These are phyloP conservation scores for Colletotrichum scovillei DNA, from an alignment of 2,329 filamentous ascomycete species.

Conservation along the genomic window DNA sequence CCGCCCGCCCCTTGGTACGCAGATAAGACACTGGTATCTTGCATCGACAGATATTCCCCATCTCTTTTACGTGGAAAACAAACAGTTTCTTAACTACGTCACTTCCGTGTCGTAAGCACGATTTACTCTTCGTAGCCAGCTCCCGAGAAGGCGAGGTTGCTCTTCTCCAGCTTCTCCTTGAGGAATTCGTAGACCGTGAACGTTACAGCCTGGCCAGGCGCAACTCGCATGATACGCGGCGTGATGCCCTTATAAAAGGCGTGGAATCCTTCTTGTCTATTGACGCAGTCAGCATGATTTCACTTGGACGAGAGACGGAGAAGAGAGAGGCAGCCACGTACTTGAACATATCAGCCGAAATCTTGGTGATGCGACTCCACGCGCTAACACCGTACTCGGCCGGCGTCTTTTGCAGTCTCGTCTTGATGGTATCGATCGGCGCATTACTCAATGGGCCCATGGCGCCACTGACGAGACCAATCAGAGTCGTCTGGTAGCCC, in stretches of 20 bases:
- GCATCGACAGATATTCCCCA: neutral
- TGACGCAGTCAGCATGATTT: neutral
- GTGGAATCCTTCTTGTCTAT: constrained; percentile 87
- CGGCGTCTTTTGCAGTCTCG: constrained; percentile 89
- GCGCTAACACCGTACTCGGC: constrained; percentile 85
- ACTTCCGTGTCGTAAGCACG: neutral
- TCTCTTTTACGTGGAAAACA: neutral
- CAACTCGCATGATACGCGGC: constrained; percentile 95
- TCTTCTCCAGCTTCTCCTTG: constrained; percentile 77
- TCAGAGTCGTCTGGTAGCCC: constrained; percentile 88
- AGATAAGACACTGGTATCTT: constrained; percentile 13
- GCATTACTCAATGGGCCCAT: constrained; percentile 97
- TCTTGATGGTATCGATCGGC: constrained; percentile 99
- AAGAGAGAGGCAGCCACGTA: constrained; percentile 48
- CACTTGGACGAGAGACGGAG: too few species aligned
- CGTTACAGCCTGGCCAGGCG: constrained; percentile 88
- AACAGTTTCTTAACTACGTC: neutral
- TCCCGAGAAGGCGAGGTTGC: constrained; percentile 68
- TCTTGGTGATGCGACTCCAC: constrained; percentile 79
- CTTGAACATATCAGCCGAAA: constrained; percentile 88
- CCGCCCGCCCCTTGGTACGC: neutral
- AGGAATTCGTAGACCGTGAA: constrained; percentile 84
- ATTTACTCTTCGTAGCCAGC: constrained; percentile 75
- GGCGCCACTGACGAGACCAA: constrained; percentile 90
- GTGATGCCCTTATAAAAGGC: constrained; percentile 99